Evolutionary conservation across 2,329 filamentous ascomycete genomes (phyloP).

Genomic region (Botrytis elliptica): DNA sequence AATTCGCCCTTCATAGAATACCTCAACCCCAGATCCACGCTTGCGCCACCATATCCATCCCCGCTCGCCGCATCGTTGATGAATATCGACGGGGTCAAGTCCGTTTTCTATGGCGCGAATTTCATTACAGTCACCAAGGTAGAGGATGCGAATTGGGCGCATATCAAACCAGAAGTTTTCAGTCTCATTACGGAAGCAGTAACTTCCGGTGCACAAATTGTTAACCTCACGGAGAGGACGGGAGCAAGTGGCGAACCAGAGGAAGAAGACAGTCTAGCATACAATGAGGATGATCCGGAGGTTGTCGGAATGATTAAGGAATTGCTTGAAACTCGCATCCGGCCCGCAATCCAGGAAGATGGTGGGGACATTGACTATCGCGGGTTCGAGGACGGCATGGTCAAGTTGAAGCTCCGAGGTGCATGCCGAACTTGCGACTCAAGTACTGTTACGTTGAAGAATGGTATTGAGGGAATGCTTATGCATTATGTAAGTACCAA

Average conservation of each 20-base stretch:
- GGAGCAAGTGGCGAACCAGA: constrained; percentile 49
- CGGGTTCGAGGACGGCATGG: constrained; percentile 82
- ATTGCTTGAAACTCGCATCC: constrained; percentile 88
- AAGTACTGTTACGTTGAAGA: constrained; percentile 94
- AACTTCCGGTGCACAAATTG: constrained; percentile 77
- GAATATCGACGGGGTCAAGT: constrained; percentile 91
- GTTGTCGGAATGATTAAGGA: constrained; percentile 99
- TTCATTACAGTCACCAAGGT: constrained; percentile 97
- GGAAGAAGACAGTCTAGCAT: constrained; percentile 70
- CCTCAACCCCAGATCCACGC: constrained; percentile 80
- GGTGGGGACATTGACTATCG: constrained; percentile 96
- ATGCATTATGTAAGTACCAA: constrained; percentile 79
- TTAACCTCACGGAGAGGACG: constrained; percentile 65
- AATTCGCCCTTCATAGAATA: constrained; percentile 85
- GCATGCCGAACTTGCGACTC: constrained; percentile 96
- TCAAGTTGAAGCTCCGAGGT: constrained; percentile 82
- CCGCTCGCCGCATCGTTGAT: constrained; percentile 87
- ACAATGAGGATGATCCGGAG: constrained; percentile 88
- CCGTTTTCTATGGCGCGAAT: constrained; percentile 90
- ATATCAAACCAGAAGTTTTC: constrained; percentile 94
- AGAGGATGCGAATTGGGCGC: constrained; percentile 84
- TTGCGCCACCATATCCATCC: constrained; percentile 85
- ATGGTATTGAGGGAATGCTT: constrained; percentile 97
- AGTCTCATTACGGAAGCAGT: constrained; percentile 91
- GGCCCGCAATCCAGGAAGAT: constrained; percentile 95